A percentile compares a stretch with the other conserved stretches of the same genome.
These are phyloP conservation scores for Dactylis glomerata DNA, from an alignment of 176 grass and related monocot genomes.

Conservation along the genomic window DNA sequence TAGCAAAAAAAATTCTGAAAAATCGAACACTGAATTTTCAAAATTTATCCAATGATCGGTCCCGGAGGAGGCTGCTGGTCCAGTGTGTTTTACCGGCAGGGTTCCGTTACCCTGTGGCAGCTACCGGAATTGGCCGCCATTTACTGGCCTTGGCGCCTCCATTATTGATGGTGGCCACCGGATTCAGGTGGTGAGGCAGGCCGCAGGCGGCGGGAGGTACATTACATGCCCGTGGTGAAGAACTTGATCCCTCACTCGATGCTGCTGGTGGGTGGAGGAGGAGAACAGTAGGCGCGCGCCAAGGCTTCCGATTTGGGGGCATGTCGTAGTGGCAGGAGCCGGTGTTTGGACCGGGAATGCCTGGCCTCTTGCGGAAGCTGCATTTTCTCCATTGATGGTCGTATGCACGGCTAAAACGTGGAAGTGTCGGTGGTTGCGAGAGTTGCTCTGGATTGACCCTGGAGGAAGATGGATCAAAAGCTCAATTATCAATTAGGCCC, in stretches of 20 bases:
- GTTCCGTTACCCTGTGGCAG: neutral
- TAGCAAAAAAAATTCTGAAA: too few species aligned
- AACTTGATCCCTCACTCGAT: neutral
- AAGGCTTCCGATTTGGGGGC: neutral
- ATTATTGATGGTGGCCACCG: conserved; percentile 4
- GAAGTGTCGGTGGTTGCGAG: too few species aligned
- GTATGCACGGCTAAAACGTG: neutral
- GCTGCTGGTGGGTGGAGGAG: neutral
- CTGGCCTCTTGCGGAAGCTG: neutral
- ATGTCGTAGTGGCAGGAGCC: neutral
- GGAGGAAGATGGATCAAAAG: neutral
- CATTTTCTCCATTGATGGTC: neutral
- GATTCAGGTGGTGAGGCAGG: neutral
- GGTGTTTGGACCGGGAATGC: neutral
- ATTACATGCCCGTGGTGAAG: neutral
- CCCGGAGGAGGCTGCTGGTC: too few species aligned
- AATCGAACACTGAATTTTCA: too few species aligned
- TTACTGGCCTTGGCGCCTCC: neutral
- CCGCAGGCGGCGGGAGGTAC: neutral
- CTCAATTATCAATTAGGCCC: too few species aligned
- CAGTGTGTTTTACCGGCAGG: neutral
- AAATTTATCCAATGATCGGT: too few species aligned
- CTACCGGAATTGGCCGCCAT: neutral
- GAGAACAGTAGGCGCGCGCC: neutral
- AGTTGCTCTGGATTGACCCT: neutral